Evolutionary conservation across 1,139 yeast genomes (phyloP), one percentile per base, ranked within the genome.

Genomic region (Suhomyces choctaworum): DNA sequence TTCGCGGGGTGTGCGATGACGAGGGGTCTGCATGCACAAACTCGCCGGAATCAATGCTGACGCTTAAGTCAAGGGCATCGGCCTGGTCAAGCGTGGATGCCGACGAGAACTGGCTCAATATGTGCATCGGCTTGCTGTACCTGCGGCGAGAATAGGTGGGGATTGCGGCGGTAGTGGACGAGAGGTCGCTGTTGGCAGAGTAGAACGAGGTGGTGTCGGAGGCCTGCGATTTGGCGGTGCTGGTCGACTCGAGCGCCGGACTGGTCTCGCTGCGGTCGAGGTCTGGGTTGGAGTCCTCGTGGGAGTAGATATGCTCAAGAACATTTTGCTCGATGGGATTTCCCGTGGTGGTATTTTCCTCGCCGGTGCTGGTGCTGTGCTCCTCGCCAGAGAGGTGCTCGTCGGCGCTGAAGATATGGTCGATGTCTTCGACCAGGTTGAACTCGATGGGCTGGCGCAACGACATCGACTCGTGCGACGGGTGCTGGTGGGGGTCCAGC

Each of bases 61-160:
- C 46, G 39, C 64, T 58, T 25, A 59, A 37, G 15, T 41, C 41
- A 5, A 34, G 36, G 6, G 31, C 29, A 10, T 32, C 27, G 9
- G 36, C 28, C 17, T 34, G 48, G 28, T 44, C 37, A 12, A 46
- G 36, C 6, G 42, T 42, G 7, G 45, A 32, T 12, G 32, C 40
- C 6, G 45, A 31, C 8, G 52, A 50, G 32, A 47, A 50, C 27
- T 51, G 52, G 41, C 56, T 54, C 26, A 60, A 48, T 2, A 59
- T 56, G 27, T 58, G 60, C 62, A 59, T 60, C 11, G 65, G 64
- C 30, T 51, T 47, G 11, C 53, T 30, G 29, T 47, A 51, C 26
- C 36, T 39, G 11, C 42, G 34, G 11, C 42, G 25, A 7, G 34
- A n/a, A 4, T 27, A 13, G 11, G 34, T 10, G 12, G 32, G 31